These are phyloP conservation scores for Xanthoparmelia taractica DNA, from an alignment of 495 filamentous ascomycete genomes.

Conservation along the genomic window DNA sequence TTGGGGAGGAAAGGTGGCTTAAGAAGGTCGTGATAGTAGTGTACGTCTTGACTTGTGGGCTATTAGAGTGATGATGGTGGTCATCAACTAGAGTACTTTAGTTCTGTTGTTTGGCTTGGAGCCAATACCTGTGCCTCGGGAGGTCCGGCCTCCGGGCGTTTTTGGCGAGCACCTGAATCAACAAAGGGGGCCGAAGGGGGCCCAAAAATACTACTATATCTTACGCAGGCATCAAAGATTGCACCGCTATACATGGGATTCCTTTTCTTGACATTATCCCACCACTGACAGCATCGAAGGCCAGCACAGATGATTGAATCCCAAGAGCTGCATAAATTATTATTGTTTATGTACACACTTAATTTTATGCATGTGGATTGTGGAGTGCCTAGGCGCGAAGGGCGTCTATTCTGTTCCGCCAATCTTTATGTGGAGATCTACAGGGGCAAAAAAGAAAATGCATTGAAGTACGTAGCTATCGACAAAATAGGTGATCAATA, in stretches of 20 bases:
- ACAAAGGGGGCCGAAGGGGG: background rate
- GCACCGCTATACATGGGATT: background rate
- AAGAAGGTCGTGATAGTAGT: background rate
- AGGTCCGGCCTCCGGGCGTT: background rate
- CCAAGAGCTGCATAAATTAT: background rate
- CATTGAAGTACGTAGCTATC: no score
- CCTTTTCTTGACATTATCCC: background rate
- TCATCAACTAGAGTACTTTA: background rate
- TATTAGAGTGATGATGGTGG: background rate
- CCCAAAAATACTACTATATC: background rate
- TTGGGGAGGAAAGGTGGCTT: background rate
- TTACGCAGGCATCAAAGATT: background rate
- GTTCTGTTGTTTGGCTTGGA: background rate
- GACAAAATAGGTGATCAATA: no score
- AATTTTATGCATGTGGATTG: background rate
- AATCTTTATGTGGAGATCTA: background rate
- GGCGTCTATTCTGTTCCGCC: constrained; percentile 2
- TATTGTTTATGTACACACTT: background rate
- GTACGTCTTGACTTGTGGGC: background rate
- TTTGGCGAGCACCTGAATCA: background rate
- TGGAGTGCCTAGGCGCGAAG: background rate
- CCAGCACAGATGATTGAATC: background rate
- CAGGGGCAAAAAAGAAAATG: no score
- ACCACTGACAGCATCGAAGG: background rate
- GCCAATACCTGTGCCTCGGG: background rate